Evolutionary conservation across 192 early-diverging fungal genomes (phyloP), one percentile per base, ranked within the genome.

Genomic region (Coemansia sp.): DNA sequence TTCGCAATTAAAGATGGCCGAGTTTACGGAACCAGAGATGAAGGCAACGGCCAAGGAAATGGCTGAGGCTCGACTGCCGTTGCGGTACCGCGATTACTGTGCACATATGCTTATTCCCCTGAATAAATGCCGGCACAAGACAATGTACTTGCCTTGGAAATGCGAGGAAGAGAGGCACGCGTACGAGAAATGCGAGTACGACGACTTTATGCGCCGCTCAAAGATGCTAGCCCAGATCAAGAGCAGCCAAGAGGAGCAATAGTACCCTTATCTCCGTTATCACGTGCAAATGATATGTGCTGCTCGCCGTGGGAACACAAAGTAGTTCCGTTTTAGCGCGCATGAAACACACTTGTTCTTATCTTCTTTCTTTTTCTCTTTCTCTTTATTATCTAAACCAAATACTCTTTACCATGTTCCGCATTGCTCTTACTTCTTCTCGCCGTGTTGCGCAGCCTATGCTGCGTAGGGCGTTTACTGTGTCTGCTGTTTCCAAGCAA

Each of bases 111-210:
- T 94, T 41, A 91, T 95, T 64, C 90, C 89, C 39, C 79, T 98
- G 42, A 95, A 98, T 90, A 91, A 94, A 76, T 98, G 96, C 85
- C 85, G 96, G 55, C 86, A 85, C 66, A 88, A 90, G 48, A 93
- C 86, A 72, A 91, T 85, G 74, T 96, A 94, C 77, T 62, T 95
- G 66, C 96, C 96, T 27, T 97, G 94, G 94, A 93, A 94, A 75
- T 98, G 96, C 87, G 90, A 90, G 77, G 84, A 90, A 57, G 94
- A 96, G 80, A 82, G 91, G 62, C 90, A 95, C 51, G 84, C 85
- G 57, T 98, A 94, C 78, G 91, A 93, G 76, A 94, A 97, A 74
- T 98, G 96, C 83, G 93, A 95, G 87, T 97, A 96, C 82, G 92
- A 95, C 66, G 96, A 98, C 62, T 78, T 84, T 72, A 78, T 84